Evolutionary conservation across 2,329 filamentous ascomycete genomes (phyloP), one percentile per base, ranked within the genome.

Genomic region (Fusarium xylarioides): DNA sequence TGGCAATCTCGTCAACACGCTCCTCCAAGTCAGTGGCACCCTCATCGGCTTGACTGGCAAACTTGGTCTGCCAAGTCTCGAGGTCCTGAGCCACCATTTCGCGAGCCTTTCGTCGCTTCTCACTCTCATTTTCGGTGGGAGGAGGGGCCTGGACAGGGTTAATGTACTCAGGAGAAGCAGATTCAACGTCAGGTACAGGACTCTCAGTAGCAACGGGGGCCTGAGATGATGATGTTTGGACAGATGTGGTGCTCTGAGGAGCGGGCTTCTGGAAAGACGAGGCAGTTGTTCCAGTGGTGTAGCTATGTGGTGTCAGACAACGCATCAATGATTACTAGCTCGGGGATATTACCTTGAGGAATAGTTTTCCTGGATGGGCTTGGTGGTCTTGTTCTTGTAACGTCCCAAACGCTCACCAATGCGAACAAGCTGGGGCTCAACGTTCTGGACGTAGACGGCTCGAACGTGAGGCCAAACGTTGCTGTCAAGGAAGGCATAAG

Each of bases 391-490:
- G 26, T 83, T 52, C 73, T 87, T 91, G 82, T 95, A 93, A 53
- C 92, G 87, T 44, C 95, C 95, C 16, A 99, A 88, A 50, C 95
- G 91, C 83, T 98, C 93, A 18, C 94, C 93, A 77, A 99, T 98
- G 77, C 95, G 94, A 63, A 95, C 89, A 19, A 99, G 87, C 82
- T 99, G 97, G 19, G 97, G 97, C 83, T 98, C 95, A 7, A 99
- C 95, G 76, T 97, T 97, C 79, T 97, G 91, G 16, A 91, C 89
- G 79, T 98, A 98, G 10, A 98, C 84, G 19, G 93, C 87, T 32
- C 92, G 90, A 16, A 98, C 71, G 73, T 92, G 91, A 4, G 95
- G 95, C 92, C 93, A 96, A 21, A 98, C 85, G 4, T 91, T 91
- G 52, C 90, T 89, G 65, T 94, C 90, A 38, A 97, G 83, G 78